Evolutionary conservation across 2,329 filamentous ascomycete genomes (phyloP).

Genomic region (Chrysosporium queenslandicum): DNA sequence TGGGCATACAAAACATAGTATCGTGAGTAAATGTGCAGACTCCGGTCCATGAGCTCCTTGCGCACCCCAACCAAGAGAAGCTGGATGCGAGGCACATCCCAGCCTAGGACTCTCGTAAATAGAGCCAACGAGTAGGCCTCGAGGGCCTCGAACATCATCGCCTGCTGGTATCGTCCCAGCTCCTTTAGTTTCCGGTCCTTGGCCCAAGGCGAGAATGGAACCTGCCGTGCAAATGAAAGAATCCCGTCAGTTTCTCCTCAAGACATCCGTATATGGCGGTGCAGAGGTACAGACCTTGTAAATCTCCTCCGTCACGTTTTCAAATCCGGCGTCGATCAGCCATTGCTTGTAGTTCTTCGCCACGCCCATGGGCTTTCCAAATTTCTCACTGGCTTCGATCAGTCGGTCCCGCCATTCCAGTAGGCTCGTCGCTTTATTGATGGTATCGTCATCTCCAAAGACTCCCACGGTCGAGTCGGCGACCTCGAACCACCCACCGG

Average conservation of each 20-base stretch:
- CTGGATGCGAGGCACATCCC: constrained; percentile 14
- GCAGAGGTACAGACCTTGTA: constrained; percentile 21
- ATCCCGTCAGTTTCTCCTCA: too few species aligned
- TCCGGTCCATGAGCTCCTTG: constrained; percentile 10
- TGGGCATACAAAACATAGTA: constrained; percentile 15
- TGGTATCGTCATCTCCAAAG: constrained; percentile 11
- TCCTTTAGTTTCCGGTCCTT: constrained; percentile 22
- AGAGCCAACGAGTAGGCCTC: constrained; percentile 19
- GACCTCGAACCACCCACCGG: constrained; percentile 32
- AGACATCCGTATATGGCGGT: too few species aligned
- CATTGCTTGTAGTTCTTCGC: constrained; percentile 12
- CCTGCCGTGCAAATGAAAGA: neutral
- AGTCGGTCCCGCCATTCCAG: constrained; percentile 7
- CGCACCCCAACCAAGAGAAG: constrained; percentile 11
- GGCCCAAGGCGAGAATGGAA: constrained; percentile 23
- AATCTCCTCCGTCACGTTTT: constrained; percentile 19
- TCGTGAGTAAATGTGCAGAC: constrained; percentile 10
- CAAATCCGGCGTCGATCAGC: constrained; percentile 22
- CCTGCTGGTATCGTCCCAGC: constrained; percentile 18
- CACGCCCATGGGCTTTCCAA: constrained; percentile 18
- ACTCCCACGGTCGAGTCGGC: constrained; percentile 21
- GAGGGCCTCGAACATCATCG: constrained; percentile 19
- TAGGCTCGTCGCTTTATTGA: constrained; percentile 12
- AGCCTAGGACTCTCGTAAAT: constrained; percentile 19
- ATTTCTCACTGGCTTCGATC: constrained; percentile 12